phyloP scores from a whole-genome alignment of 331 rosid species.

The Arachis monticola region DNA sequence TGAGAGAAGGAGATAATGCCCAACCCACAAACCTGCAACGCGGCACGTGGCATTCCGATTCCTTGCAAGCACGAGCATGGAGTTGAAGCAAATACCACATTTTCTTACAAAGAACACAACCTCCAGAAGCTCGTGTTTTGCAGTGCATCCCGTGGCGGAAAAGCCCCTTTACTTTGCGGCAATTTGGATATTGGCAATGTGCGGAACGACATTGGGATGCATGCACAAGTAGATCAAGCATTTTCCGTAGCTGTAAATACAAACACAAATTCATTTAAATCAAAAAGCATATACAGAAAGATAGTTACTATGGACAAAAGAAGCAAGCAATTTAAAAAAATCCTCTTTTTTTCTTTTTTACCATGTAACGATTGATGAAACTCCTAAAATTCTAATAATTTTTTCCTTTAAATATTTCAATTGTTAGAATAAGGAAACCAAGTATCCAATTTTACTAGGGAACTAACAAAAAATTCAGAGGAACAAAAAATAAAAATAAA shows the following conservation, averaged over 20 bases:
- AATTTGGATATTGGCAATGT: constrained; percentile 86
- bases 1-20: constrained; percentile 21
- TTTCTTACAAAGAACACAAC: constrained; percentile 81
- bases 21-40: constrained; percentile 84
- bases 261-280: constrained; percentile 29
- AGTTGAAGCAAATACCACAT: constrained; percentile 95
- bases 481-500: constrained; percentile 8
- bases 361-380: background rate
- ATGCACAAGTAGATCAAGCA: constrained; percentile 96
- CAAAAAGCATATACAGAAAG: constrained; percentile 10
- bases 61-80: constrained; percentile 97
- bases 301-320: background rate
- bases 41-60: constrained; percentile 89
- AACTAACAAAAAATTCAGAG: background rate
- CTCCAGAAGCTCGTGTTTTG: constrained; percentile 76
- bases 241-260: constrained; percentile 79
- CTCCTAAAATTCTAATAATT: background rate
- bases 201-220: constrained; percentile 95
- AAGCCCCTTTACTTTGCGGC: constrained; percentile 93
- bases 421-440: constrained; percentile 10
- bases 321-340: background rate
- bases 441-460: background rate
- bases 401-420: constrained; percentile 11
- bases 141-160: constrained; percentile 85
- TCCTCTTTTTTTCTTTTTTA: background rate